Evolutionary conservation across 176 grass and related monocot genomes (phyloP), one percentile per base, ranked within the genome.

Genomic region (Lolium perenne): DNA sequence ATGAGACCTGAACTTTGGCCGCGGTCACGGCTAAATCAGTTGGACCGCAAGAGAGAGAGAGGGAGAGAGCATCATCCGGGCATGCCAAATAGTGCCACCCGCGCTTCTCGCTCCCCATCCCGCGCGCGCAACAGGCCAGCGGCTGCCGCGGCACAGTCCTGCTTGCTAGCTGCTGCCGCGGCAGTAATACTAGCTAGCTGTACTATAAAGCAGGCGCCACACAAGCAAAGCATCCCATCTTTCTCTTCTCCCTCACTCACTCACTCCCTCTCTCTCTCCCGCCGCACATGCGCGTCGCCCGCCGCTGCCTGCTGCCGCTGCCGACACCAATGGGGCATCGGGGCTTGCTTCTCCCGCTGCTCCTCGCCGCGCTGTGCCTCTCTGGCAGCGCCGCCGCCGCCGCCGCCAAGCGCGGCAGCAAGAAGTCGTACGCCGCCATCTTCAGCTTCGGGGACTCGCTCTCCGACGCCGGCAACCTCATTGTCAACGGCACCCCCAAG

Each of bases 401-500:
- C 29, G 80, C 53, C 23, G 81, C 81, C 6, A 29, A 16, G 32
- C 64, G 17, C 71, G 11, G 61, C 69, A 25, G 62, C 61, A 85
- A 78, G 82, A 91, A 88, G 78, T 85, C 90, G 62, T 94, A 92
- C 87, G 5, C 8, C 5, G 89, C 93, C 82, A 83, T 94, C 68
- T 92, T 94, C 86, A 94, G 93, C 90, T 94, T 94, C 84, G 90
- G 93, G 1, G 90, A 94, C 74, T 94, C 92, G 78, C 90, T 94
- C 53, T 92, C 90, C 67, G 90, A 94, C 87, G 90, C 93, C 45
- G 93, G 93, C 47, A 94, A 94, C 87, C 87, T 92, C 82, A 48
- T 92, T 71, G 85, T 89, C 74, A 75, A 89, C 62, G 89, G 87
- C 88, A 62, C 71, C 8, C 85, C 88, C 25, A 71, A 85, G 82